phyloP scores from a whole-genome alignment of 257 asterid genomes.

The Prunella vulgaris region DNA sequence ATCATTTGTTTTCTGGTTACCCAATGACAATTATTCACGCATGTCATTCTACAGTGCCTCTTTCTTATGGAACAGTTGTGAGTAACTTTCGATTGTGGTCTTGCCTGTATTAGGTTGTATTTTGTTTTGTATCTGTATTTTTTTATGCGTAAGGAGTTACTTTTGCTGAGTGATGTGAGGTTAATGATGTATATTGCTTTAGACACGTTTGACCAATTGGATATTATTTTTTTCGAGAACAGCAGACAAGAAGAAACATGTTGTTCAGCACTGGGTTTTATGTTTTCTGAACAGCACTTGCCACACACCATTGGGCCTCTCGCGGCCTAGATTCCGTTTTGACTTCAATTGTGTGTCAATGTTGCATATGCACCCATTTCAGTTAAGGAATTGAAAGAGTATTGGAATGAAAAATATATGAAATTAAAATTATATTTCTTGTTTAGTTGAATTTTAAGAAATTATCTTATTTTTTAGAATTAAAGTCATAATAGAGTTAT shows the following conservation, averaged over 20 bases:
- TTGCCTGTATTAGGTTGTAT: background rate
- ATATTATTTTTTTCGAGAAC: background rate
- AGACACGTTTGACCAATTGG: background rate
- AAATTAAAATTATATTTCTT: too few species aligned
- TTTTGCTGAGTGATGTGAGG: background rate
- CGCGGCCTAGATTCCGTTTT: background rate
- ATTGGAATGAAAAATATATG: too few species aligned
- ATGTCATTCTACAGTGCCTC: background rate
- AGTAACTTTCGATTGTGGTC: background rate
- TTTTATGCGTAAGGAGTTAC: background rate
- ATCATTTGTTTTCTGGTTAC: background rate
- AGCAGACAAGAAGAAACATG: background rate
- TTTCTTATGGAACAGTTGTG: conserved; percentile 12
- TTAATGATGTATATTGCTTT: conserved; percentile 20
- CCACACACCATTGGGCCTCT: background rate
- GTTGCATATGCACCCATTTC: too few species aligned
- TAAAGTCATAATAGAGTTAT: too few species aligned
- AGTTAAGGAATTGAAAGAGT: too few species aligned
- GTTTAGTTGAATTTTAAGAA: too few species aligned
- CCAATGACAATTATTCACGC: background rate
- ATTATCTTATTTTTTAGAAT: too few species aligned
- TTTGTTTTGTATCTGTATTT: background rate
- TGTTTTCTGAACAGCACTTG: background rate
- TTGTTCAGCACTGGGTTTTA: background rate
- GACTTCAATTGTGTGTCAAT: too few species aligned